Percentiles rank a stretch among this genome's conserved stretches.
phyloP scores from a whole-genome alignment of 768 basidiomycete species.

The Boletus bicolor region DNA sequence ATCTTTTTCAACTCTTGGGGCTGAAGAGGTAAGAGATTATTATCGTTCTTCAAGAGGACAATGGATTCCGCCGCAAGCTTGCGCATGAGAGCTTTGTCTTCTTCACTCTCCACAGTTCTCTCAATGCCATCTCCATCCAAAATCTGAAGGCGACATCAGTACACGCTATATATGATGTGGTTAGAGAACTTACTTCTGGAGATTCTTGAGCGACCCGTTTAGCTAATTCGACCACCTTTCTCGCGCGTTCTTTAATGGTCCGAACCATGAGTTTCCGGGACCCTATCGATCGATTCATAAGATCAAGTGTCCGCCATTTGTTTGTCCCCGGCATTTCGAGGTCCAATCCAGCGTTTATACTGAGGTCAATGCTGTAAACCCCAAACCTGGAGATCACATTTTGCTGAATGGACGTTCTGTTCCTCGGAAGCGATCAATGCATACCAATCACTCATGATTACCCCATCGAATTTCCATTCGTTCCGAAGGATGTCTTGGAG shows the following conservation, averaged over 20 bases:
- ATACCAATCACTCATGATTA: conserved; percentile 84
- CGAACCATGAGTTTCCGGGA: conserved; percentile 64
- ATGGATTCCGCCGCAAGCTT: conserved; percentile 66
- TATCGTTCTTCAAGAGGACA: conserved; percentile 72
- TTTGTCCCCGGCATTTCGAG: conserved; percentile 77
- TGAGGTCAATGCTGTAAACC: conserved; percentile 58
- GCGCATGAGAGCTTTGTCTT: conserved; percentile 62
- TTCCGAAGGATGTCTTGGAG: conserved; percentile 60
- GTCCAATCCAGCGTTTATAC: conserved; percentile 74
- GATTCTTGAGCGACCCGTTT: conserved; percentile 65
- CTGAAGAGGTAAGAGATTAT: conserved; percentile 33
- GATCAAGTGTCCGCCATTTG: conserved; percentile 72
- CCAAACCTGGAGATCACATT: conserved; percentile 54
- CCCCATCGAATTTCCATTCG: conserved; percentile 73
- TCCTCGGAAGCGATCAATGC: neutral
- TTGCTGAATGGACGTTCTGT: neutral
- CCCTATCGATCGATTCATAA: conserved; percentile 56
- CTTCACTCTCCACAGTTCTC: conserved; percentile 56
- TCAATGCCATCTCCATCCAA: conserved; percentile 71
- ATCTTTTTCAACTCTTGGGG: conserved; percentile 58
- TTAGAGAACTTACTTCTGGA: conserved; percentile 49
- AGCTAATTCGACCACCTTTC: conserved; percentile 63
- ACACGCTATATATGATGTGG: neutral
- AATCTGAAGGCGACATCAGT: conserved; percentile 38
- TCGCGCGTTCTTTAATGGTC: conserved; percentile 64